Percentiles rank a stretch among this genome's conserved stretches.
Evolutionary conservation across 2,329 filamentous ascomycete genomes (phyloP).

Genomic region (Arthrobotrys megalospora): DNA sequence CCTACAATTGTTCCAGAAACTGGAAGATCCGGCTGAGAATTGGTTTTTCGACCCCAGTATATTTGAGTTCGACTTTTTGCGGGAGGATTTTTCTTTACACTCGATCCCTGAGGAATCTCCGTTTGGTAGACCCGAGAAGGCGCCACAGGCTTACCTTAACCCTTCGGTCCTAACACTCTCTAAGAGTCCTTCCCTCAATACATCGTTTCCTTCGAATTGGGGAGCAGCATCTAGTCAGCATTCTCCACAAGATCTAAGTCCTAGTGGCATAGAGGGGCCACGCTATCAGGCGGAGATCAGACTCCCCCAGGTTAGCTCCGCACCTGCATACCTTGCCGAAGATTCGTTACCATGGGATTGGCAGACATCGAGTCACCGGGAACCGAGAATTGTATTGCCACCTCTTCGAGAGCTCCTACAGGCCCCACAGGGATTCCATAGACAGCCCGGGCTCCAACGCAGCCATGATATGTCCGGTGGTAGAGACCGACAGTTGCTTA

Average conservation of each 20-base stretch:
- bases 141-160: conserved; percentile 51
- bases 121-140: conserved; percentile 41
- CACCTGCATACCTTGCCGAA: conserved; percentile 58
- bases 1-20: conserved; percentile 50
- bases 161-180: conserved; percentile 47
- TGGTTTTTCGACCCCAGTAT: conserved; percentile 58
- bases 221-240: conserved; percentile 41
- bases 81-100: conserved; percentile 56
- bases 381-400: conserved; percentile 63
- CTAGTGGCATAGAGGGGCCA: conserved; percentile 44
- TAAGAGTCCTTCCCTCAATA: conserved; percentile 50
- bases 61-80: conserved; percentile 59
- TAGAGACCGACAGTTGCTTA: conserved; percentile 41
- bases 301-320: conserved; percentile 54
- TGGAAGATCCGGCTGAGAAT: conserved; percentile 55
- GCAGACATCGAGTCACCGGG: conserved; percentile 62
- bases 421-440: conserved; percentile 61
- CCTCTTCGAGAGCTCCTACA: conserved; percentile 64
- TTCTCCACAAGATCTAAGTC: conserved; percentile 50
- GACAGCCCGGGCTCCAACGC: conserved; percentile 47
- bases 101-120: conserved; percentile 52
- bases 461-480: conserved; percentile 43
- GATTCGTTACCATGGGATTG: conserved; percentile 64
- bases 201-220: conserved; percentile 51
- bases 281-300: conserved; percentile 50